A percentile compares a stretch with the other conserved stretches of the same genome.
phyloP scores from a whole-genome alignment of 2,329 filamentous ascomycete genomes.

The Chaetomiaceae sp. region DNA sequence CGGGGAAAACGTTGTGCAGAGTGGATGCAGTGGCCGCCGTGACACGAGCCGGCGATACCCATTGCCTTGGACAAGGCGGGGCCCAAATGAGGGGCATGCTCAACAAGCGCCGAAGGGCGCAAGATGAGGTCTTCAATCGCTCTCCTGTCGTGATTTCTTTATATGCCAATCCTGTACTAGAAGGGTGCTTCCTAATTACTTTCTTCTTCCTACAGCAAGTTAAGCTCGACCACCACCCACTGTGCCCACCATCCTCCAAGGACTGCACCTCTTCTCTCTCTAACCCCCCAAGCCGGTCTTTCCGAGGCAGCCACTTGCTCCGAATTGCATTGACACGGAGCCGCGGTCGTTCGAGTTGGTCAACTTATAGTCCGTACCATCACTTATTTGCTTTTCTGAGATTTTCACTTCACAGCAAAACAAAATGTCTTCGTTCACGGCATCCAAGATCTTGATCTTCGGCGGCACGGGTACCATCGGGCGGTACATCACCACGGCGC shows the following conservation, averaged over 20 bases:
- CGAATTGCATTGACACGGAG: no score
- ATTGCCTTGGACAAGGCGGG: conserved; percentile 4
- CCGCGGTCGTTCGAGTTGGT: no score
- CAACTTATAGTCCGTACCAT: no score
- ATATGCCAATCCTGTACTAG: no score
- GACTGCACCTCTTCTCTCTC: no score
- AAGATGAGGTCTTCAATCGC: neutral
- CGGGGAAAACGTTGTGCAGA: no score
- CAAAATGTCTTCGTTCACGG: conserved; percentile 20
- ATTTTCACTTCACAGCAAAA: neutral
- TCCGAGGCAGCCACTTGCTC: no score
- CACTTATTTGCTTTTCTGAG: no score
- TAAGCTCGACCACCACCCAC: no score
- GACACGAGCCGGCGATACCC: conserved; percentile 1
- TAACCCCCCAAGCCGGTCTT: no score
- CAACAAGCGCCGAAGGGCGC: conserved; percentile 3
- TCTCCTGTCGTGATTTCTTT: conserved; percentile 8
- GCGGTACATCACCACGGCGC: conserved; percentile 36
- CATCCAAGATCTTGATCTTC: conserved; percentile 32
- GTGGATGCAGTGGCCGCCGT: neutral
- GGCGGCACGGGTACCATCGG: conserved; percentile 41
- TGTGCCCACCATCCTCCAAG: no score
- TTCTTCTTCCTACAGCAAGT: neutral
- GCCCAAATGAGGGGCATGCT: conserved; percentile 15
- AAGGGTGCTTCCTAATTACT: no score